Evolutionary conservation across 2,329 filamentous ascomycete species (phyloP).

Genomic region (Microsporum canis): DNA sequence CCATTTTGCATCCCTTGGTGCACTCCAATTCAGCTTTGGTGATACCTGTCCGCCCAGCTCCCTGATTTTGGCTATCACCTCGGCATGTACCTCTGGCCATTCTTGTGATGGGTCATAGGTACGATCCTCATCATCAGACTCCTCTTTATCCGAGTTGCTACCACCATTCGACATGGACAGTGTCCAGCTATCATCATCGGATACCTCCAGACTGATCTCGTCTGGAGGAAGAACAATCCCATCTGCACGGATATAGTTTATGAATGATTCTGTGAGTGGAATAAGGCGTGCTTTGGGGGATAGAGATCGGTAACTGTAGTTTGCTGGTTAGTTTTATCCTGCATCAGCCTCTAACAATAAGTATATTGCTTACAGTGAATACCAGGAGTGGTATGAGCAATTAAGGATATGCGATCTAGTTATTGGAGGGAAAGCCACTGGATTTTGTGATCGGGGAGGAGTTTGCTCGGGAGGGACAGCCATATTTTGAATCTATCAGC

Average conservation of each 20-base stretch:
- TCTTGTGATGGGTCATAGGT: conserved; percentile 44
- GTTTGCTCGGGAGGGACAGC: background rate
- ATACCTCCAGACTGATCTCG: conserved; percentile 24
- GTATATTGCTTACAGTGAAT: conserved; percentile 49
- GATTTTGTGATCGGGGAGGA: background rate
- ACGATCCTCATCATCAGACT: conserved; percentile 48
- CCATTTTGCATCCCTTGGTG: conserved; percentile 91
- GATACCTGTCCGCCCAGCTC: conserved; percentile 77
- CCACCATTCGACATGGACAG: conserved; percentile 45
- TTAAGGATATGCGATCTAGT: conserved; percentile 80
- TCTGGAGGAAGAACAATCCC: conserved; percentile 66
- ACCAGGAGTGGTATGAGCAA: conserved; percentile 91
- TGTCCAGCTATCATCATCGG: conserved; percentile 45
- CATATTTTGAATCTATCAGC: background rate
- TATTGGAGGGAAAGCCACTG: conserved; percentile 60
- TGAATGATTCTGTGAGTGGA: conserved; percentile 60
- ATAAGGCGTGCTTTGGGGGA: conserved; percentile 82
- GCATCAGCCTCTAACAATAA: background rate
- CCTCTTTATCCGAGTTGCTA: conserved; percentile 39
- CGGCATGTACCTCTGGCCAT: conserved; percentile 61
- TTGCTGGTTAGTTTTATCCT: background rate
- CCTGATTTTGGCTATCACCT: conserved; percentile 64
- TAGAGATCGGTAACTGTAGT: conserved; percentile 58
- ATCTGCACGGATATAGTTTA: conserved; percentile 81
- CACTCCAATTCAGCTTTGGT: conserved; percentile 95